Percentiles rank a stretch among this genome's conserved stretches.
phyloP scores from a whole-genome alignment of 305 asterid species.

The Solanum hybrid region DNA sequence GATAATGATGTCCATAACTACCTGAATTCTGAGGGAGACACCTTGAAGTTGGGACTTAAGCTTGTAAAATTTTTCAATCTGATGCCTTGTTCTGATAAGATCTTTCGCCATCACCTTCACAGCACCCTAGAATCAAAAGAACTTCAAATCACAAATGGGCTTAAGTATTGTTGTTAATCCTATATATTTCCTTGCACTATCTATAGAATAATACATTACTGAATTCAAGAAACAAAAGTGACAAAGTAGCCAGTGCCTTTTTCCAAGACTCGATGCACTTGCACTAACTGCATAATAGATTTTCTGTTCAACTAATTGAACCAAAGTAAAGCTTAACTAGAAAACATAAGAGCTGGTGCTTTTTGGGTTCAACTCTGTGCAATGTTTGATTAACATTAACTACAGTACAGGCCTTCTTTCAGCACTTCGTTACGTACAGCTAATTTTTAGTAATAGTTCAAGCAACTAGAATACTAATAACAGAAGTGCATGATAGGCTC shows the following conservation, averaged over 20 bases:
- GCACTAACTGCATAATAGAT: background rate
- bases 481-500: background rate
- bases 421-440: background rate
- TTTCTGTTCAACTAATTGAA: background rate
- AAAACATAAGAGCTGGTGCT: background rate
- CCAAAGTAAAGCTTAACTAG: background rate
- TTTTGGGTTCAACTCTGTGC: background rate
- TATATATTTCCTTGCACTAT: background rate
- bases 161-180: background rate
- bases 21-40: conserved; percentile 97
- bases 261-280: background rate
- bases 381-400: background rate
- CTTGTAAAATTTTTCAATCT: conserved; percentile 84
- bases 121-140: conserved; percentile 37
- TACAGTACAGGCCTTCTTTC: background rate
- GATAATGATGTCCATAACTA: conserved; percentile 10
- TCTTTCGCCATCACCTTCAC: conserved; percentile 52
- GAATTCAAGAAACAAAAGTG: background rate
- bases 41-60: conserved; percentile 99
- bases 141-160: conserved; percentile 19
- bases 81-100: conserved; percentile 52
- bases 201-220: background rate
- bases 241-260: background rate
- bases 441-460: background rate
- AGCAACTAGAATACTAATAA: background rate